A percentile compares a stretch with the other conserved stretches of the same genome.
These are phyloP conservation scores for Candida wancherniae DNA, from an alignment of 805 yeast species.

Conservation along the genomic window DNA sequence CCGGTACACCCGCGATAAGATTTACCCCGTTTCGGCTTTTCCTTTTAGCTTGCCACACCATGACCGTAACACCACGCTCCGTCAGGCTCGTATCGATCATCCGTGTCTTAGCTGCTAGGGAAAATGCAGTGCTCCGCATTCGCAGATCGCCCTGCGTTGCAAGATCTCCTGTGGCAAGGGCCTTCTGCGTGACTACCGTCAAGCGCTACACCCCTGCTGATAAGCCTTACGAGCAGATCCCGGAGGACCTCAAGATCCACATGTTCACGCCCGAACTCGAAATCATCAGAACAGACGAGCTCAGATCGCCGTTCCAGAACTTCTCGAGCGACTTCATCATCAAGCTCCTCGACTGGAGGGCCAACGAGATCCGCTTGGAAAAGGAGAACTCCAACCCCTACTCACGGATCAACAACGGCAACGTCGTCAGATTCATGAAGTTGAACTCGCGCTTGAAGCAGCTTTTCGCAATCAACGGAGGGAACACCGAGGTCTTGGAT, in stretches of 20 bases:
- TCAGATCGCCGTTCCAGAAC: conserved; percentile 9
- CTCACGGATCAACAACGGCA: conserved; percentile 9
- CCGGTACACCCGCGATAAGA: too few relatives aligned
- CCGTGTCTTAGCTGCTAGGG: too few relatives aligned
- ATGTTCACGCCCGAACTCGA: conserved; percentile 15
- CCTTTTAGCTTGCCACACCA: too few relatives aligned
- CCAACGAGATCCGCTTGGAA: conserved; percentile 12
- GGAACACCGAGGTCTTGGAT: conserved; percentile 16
- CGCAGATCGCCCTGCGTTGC: too few relatives aligned
- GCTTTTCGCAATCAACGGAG: conserved; percentile 13
- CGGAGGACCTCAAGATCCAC: conserved; percentile 19
- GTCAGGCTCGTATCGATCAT: too few relatives aligned
- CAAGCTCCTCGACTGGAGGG: conserved; percentile 7
- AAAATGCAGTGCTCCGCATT: too few relatives aligned
- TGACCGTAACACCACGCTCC: too few relatives aligned
- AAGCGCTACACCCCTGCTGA: too few relatives aligned
- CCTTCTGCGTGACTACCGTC: too few relatives aligned
- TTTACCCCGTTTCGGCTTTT: too few relatives aligned
- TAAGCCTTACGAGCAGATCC: conserved; percentile 18
- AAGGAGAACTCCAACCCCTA: conserved; percentile 3
- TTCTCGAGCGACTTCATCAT: conserved; percentile 7
- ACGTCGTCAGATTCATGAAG: conserved; percentile 12
- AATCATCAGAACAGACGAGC: conserved; percentile 12
- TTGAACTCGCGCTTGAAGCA: conserved; percentile 8
- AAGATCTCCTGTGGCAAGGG: too few relatives aligned